phyloP scores from a whole-genome alignment of 1,284 basidiomycete species.

The Amylostereum areolatum region DNA sequence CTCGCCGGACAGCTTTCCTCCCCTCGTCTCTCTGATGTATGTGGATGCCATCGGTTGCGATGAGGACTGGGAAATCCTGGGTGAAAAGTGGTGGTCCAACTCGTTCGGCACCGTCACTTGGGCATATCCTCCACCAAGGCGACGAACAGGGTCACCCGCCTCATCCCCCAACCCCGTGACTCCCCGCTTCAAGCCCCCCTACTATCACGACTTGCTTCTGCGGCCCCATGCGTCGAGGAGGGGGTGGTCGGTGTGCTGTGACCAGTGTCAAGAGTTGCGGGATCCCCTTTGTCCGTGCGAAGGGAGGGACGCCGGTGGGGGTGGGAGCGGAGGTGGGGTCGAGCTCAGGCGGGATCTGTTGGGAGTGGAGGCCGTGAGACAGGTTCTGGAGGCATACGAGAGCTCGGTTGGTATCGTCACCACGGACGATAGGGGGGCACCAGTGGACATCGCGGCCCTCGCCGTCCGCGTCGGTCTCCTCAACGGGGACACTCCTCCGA shows the following conservation, averaged over 20 bases:
- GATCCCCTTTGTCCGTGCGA: slow-evolving; percentile 6
- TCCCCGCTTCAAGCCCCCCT: slow-evolving; percentile 5
- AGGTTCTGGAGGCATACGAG: slow-evolving; percentile 8
- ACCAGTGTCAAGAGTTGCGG: slow-evolving; percentile 10
- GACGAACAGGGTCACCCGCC: background rate
- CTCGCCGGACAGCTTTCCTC: background rate
- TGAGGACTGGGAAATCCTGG: slow-evolving; percentile 11
- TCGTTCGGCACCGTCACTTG: slow-evolving; percentile 8
- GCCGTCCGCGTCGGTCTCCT: slow-evolving; percentile 13
- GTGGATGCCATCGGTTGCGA: slow-evolving; percentile 7
- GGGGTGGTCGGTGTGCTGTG: slow-evolving; percentile 7
- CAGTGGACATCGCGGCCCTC: slow-evolving; percentile 7
- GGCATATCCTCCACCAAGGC: slow-evolving; percentile 6
- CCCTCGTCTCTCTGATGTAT: slow-evolving; percentile 7
- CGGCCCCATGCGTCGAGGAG: background rate
- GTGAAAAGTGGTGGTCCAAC: slow-evolving; percentile 12
- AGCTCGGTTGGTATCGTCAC: slow-evolving; percentile 8
- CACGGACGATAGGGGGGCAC: background rate
- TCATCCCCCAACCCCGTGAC: background rate
- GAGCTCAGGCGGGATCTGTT: slow-evolving; percentile 9
- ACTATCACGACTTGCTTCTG: slow-evolving; percentile 9
- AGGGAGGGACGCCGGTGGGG: slow-evolving; percentile 4
- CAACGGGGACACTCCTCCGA: slow-evolving; percentile 3
- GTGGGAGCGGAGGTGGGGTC: slow-evolving; percentile 3
- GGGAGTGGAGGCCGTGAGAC: slow-evolving; percentile 9